Evolutionary conservation across 2,329 filamentous ascomycete species (phyloP).

Genomic region (Rutstroemia sp.): DNA sequence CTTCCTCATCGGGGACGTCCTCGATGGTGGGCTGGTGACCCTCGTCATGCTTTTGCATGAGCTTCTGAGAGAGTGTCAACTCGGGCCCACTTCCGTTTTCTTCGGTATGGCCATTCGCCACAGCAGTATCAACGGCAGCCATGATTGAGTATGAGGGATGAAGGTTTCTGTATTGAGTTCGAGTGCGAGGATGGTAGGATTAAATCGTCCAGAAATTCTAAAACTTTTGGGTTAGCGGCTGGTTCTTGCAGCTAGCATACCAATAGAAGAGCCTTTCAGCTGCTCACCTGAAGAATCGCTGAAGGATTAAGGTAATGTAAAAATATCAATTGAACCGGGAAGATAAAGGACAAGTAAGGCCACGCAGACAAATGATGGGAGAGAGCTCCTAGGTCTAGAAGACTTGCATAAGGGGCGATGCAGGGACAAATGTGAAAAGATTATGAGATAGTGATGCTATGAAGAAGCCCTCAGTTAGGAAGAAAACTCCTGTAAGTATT

Average conservation of each 20-base stretch:
- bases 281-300: slow-evolving; percentile 1
- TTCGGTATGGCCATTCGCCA: slow-evolving; percentile 14
- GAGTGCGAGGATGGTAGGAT: background rate
- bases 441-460: slow-evolving; percentile 7
- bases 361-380: slow-evolving; percentile 21
- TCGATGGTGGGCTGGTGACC: slow-evolving; percentile 62
- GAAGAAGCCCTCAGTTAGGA: slow-evolving; percentile 1
- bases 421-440: slow-evolving; percentile 9
- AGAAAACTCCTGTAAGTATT: slow-evolving; percentile 1
- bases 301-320: slow-evolving; percentile 1
- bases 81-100: slow-evolving; percentile 17
- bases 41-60: slow-evolving; percentile 55
- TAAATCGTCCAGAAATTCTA: slow-evolving; percentile 5
- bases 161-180: slow-evolving; percentile 2
- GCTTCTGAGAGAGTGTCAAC: slow-evolving; percentile 40
- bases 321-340: slow-evolving; percentile 14
- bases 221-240: background rate
- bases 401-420: slow-evolving; percentile 24
- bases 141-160: slow-evolving; percentile 13
- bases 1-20: slow-evolving; percentile 76
- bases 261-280: background rate
- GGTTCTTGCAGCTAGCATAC: background rate
- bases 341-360: slow-evolving; percentile 18
- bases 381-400: slow-evolving; percentile 15
- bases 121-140: slow-evolving; percentile 20